Evolutionary conservation across 2,329 filamentous ascomycete genomes (phyloP), one percentile per base, ranked within the genome.

Genomic region (Polytolypa hystricis): DNA sequence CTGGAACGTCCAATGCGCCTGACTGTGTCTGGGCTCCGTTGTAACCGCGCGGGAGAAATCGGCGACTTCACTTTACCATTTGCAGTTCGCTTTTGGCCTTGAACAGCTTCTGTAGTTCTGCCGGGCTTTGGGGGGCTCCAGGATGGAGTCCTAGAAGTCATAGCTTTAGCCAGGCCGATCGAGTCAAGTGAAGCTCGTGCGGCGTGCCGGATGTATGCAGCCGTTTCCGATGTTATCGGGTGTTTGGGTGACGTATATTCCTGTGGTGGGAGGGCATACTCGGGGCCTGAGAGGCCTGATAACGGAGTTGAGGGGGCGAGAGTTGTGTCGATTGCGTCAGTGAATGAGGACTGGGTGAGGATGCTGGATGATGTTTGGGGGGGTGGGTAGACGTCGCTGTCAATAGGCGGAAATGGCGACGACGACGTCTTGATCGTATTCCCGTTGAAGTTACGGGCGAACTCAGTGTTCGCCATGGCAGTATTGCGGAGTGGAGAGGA

Each of bases 71-170:
- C 68, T 33, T 74, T 66, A 28, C 84, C 85, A 52, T 82, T 80
- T 21, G 83, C 82, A 50, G 76, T 89, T 47, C 85, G 73, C 62
- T 93, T 93, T 43, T 76, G 74, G 12, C 72, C 68, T 8, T 47
- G 45, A 19, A 41, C 42, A 35, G 48, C 34, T 26, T 37, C 42
- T 17, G 35, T 29, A 10, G 27, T 26, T 8, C 25, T 31, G 27
- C 30, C 30, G 19, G 17, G 12, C 21, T 41, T 42, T 6, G 46
- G 35, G 7, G 43, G 40, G 35, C 43, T 46, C 4, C 33, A 20
- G 8, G 41, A 36, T 29, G 12, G 38, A n/a, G 43, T 30, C 20
- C 14, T 35, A 12, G 46, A 43, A 19, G 42, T 14, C 16, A 40
- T 45, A 30, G 38, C 39, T 41, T 50, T 45, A 25, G 35, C 39